Conservation (phyloP, 2,329 filamentous ascomycete genomes). For the Aspergillus transmontanensis region DNA sequence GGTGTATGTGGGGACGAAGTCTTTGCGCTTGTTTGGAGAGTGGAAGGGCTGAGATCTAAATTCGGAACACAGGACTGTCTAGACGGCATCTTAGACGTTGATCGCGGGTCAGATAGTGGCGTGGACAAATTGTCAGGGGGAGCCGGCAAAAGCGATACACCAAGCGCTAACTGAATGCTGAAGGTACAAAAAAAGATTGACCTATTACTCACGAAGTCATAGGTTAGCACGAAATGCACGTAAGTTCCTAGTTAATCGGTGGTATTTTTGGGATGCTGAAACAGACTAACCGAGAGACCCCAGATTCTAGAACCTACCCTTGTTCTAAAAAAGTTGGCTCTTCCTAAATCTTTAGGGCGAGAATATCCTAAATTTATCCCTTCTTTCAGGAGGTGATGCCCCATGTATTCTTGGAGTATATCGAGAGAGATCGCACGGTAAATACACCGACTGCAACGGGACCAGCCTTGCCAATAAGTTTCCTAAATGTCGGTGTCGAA, state of each 20-base stretch:
- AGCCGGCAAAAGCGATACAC: constrained; percentile 9
- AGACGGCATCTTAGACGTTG: constrained; percentile 36
- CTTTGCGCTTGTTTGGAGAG: constrained; percentile 32
- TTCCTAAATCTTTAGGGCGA: constrained; percentile 2
- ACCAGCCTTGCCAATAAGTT: constrained; percentile 28
- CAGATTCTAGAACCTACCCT: constrained; percentile 15
- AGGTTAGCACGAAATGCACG: neutral
- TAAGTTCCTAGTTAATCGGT: neutral
- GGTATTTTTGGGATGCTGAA: constrained; percentile 6
- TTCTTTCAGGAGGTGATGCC: constrained; percentile 4
- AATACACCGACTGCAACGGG: constrained; percentile 22
- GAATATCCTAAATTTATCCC: constrained; percentile 10
- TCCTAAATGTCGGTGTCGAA: constrained; percentile 6
- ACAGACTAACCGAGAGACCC: constrained; percentile 7
- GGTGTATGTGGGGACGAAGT: constrained; percentile 37
- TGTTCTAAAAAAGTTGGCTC: constrained; percentile 3
- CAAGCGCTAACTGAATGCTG: constrained; percentile 2
- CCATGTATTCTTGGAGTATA: neutral
- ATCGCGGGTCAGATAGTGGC: constrained; percentile 15
- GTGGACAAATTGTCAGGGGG: constrained; percentile 6
- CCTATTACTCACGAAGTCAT: neutral
- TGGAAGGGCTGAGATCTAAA: constrained; percentile 40
- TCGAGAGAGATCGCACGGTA: neutral
- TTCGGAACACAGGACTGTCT: constrained; percentile 40
- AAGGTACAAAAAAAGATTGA: neutral